Conservation (phyloP, 2,329 filamentous ascomycete species). For the Calonectria ilicicola region DNA sequence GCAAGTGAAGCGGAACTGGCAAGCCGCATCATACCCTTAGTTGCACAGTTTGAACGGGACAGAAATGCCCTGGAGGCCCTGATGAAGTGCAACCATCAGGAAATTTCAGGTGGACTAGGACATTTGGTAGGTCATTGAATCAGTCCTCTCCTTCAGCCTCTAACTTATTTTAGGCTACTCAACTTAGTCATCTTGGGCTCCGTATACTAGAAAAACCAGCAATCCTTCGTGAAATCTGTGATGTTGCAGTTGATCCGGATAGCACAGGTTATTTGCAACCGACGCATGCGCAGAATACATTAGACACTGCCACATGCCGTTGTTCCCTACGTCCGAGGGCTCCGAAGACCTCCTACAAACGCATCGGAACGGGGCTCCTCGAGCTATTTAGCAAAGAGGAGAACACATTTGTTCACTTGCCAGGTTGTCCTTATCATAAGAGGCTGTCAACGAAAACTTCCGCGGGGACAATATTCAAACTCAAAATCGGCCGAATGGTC, state of each 20-base stretch:
- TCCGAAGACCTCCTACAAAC: not conserved
- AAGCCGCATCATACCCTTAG: not conserved
- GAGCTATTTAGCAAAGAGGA: not conserved
- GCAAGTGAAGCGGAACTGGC: no score
- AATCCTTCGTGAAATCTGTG: not conserved
- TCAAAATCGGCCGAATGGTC: not conserved
- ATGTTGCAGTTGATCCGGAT: not conserved
- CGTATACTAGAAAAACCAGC: not conserved
- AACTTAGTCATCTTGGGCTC: not conserved
- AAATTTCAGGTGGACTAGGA: not conserved
- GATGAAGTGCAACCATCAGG: not conserved
- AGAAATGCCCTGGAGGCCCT: not conserved
- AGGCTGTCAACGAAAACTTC: not conserved
- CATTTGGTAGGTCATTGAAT: not conserved
- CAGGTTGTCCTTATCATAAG: not conserved
- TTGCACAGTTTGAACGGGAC: not conserved
- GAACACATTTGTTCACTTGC: not conserved
- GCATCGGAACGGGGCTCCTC: not conserved
- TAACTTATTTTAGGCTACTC: not conserved
- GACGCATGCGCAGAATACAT: not conserved
- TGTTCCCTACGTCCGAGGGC: not conserved
- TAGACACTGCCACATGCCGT: not conserved
- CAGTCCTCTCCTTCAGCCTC: not conserved
- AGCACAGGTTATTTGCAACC: not conserved
- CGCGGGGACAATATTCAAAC: not conserved